Base-by-base conservation (phyloP, 768 basidiomycete genomes). In the Boletus huronensis region DNA sequence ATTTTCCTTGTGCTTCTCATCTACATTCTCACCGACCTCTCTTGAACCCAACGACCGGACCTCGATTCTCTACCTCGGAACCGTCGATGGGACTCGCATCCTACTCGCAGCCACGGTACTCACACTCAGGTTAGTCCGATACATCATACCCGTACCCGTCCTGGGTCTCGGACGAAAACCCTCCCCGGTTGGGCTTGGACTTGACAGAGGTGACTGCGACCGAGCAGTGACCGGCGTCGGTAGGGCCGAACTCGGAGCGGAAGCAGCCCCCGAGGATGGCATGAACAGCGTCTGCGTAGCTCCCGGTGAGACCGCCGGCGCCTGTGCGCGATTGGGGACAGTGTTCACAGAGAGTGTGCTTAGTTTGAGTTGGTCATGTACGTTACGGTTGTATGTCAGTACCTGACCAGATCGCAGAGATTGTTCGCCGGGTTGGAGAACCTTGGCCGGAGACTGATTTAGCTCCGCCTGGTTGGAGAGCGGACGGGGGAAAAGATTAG, bases 101-200 rank as follows among this genome's bases (percentile, higher is more conserved):
- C 64, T 68, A 14, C 61, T 64, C 65, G 74, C 68, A 67, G 74
- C 45, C 13, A 44, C 48, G 28, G 62, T 43, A 16, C 41, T 48
- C 21, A 53, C 54, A 32, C 53, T 54, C 46, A 68, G 31, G 31
- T 65, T 69, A 35, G 72, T 80, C 42, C 80, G 75, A 62, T 87
- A 87, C 35, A 74, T 70, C 85, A 87, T 87, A n/a, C 85, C 85
- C 11, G 85, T 84, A 6, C 85, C 85, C 10, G 80, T 86, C 28
- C 85, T 69, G 10, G 85, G 84, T 57, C 72, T 79, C 19, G 81
- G 82, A 16, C 74, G 70, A 4, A 64, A 59, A 46, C 61, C 28
- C 32, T 65, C 68, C 19, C 47, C 57, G 38, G 34, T 29, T 9
- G 52, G 28, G 21, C 50, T 59, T 9, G 64, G 25, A 53, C 61